Percentiles rank a stretch among this genome's conserved stretches.
Evolutionary conservation across 2,329 filamentous ascomycete species (phyloP).

Genomic region (Arthroderma sp.): DNA sequence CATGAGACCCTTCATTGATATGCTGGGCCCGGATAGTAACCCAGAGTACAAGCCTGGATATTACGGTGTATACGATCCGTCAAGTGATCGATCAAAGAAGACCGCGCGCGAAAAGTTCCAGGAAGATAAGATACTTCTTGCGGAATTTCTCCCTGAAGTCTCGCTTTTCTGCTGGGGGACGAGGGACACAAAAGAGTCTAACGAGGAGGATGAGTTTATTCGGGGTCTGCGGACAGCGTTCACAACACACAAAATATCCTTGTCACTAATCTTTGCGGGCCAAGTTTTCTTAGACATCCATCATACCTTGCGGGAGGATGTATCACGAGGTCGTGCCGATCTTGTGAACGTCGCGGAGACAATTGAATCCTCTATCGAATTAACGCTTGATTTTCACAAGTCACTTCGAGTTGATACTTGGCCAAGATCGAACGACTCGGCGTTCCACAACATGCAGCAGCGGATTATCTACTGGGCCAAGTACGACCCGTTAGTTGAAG

Average conservation of each 20-base stretch:
- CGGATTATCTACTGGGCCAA: slow-evolving; percentile 14
- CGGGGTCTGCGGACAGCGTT: slow-evolving; percentile 23
- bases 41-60: slow-evolving; percentile 1
- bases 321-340: slow-evolving; percentile 7
- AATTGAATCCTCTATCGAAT: slow-evolving; percentile 15
- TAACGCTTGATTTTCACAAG: slow-evolving; percentile 20
- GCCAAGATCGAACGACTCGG: slow-evolving; percentile 18
- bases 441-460: slow-evolving; percentile 10
- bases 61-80: slow-evolving; percentile 9
- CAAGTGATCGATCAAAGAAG: slow-evolving; percentile 12
- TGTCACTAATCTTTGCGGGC: slow-evolving; percentile 28
- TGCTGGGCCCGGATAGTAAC: slow-evolving; percentile 1
- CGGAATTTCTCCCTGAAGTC: slow-evolving; percentile 24
- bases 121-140: slow-evolving; percentile 25
- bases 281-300: slow-evolving; percentile 33
- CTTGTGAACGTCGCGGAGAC: slow-evolving; percentile 2
- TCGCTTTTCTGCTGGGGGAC: slow-evolving; percentile 3
- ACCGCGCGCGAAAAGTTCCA: slow-evolving; percentile 19
- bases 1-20: slow-evolving; percentile 6
- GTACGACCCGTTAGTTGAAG: slow-evolving; percentile 14
- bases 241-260: slow-evolving; percentile 19
- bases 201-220: slow-evolving; percentile 29
- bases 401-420: slow-evolving; percentile 18
- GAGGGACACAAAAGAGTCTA: slow-evolving; percentile 11
- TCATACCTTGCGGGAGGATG: slow-evolving; percentile 11